phyloP scores from a whole-genome alignment of 805 yeast genomes.

The Hanseniaspora taiwanica region DNA sequence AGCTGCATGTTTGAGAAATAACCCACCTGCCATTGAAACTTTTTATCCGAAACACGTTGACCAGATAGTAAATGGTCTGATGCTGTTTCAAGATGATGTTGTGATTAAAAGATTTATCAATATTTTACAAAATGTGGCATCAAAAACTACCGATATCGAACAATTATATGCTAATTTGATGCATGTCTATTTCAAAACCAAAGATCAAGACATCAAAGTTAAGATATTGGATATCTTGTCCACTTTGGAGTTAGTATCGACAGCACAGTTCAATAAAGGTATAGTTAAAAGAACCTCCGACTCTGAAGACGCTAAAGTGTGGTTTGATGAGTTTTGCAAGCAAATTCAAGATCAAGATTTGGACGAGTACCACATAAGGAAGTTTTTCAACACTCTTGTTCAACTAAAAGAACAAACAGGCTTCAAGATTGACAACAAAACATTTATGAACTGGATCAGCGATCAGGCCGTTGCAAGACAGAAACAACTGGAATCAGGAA shows the following conservation, averaged over 20 bases:
- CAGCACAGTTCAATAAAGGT: conserved; percentile 6
- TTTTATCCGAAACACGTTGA: conserved; percentile 28
- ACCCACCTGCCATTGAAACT: conserved; percentile 40
- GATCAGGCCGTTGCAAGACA: conserved; percentile 27
- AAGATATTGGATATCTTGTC: conserved; percentile 20
- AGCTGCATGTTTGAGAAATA: conserved; percentile 61
- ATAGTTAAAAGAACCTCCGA: conserved; percentile 4
- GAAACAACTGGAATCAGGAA: conserved; percentile 6
- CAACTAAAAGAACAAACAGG: conserved; percentile 22
- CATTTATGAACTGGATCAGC: conserved; percentile 54
- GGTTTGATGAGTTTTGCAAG: conserved; percentile 17
- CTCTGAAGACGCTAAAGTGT: conserved; percentile 10
- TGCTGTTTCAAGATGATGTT: conserved; percentile 6
- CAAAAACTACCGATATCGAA: conserved; percentile 7
- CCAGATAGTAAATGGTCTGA: conserved; percentile 17
- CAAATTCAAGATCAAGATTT: conserved; percentile 15
- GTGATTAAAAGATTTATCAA: conserved; percentile 18
- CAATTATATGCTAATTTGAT: conserved; percentile 11
- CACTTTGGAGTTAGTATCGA: conserved; percentile 4
- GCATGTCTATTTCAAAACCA: conserved; percentile 9
- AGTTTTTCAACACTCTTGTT: conserved; percentile 28
- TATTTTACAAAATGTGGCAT: conserved; percentile 16
- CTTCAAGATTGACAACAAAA: conserved; percentile 21
- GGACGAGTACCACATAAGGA: conserved; percentile 30
- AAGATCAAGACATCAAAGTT: conserved; percentile 15